Percentiles rank a stretch among this genome's conserved stretches.
Conservation (phyloP, 345 rosid species). For the Syzygium jambos region DNA sequence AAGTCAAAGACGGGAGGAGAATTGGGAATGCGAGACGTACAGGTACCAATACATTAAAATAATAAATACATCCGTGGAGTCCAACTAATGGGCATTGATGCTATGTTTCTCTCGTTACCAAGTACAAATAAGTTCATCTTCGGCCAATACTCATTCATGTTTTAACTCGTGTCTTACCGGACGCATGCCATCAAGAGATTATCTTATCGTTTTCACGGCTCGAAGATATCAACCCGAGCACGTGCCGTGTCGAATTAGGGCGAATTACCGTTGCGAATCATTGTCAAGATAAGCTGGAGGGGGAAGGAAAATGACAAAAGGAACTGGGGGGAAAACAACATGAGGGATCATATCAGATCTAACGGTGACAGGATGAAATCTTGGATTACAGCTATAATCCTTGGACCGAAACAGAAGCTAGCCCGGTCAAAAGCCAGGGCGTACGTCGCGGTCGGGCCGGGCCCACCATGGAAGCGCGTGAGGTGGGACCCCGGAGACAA, state of each 20-base stretch:
- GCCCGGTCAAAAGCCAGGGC: background rate
- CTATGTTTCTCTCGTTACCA: no score
- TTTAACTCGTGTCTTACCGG: no score
- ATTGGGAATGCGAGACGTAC: no score
- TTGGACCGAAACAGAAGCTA: background rate
- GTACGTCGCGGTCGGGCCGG: background rate
- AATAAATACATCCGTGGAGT: no score
- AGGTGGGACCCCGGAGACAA: conserved; percentile 22
- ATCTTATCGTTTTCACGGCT: no score
- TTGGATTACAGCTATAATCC: conserved; percentile 1
- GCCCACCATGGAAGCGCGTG: conserved; percentile 24
- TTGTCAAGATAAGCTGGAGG: background rate
- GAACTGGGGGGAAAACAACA: background rate
- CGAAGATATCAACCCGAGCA: no score
- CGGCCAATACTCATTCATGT: no score
- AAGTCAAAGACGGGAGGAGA: no score
- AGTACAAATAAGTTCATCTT: no score
- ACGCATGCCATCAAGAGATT: rapidly evolving
- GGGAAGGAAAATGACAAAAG: background rate
- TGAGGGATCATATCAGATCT: background rate
- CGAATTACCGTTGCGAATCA: background rate
- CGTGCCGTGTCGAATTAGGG: background rate
- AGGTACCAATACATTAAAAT: no score
- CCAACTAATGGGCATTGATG: no score
- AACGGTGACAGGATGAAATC: background rate